Evolutionary conservation across 352 stramenopile species (phyloP).

Genomic region (Phytopythium mirpurense): DNA sequence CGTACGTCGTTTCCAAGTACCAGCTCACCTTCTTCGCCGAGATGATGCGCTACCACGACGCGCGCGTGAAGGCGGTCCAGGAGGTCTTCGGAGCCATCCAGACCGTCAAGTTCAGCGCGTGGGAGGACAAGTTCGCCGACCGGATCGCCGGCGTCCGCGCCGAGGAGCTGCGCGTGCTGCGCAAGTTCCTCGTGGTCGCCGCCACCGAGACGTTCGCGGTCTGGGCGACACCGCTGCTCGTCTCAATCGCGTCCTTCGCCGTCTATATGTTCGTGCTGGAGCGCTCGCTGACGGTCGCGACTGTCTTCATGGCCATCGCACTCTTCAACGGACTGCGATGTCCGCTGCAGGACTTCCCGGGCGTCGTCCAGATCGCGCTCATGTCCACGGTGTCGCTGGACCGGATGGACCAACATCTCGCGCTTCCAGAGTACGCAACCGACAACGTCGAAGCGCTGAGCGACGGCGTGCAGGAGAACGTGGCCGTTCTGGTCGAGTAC

Average conservation of each 20-base stretch:
- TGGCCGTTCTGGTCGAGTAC: conserved; percentile 15
- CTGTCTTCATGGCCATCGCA: conserved; percentile 29
- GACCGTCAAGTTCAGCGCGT: conserved; percentile 95
- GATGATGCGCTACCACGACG: conserved; percentile 85
- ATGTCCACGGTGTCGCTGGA: conserved; percentile 18
- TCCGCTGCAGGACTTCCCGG: conserved; percentile 14
- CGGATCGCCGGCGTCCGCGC: conserved; percentile 61
- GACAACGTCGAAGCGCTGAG: conserved; percentile 8
- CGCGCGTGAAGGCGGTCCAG: conserved; percentile 86
- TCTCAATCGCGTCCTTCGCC: conserved; percentile 46
- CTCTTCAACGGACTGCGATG: conserved; percentile 14
- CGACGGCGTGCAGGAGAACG: conserved; percentile 7
- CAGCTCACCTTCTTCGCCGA: conserved; percentile 53
- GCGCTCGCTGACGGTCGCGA: conserved; percentile 41
- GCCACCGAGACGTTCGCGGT: conserved; percentile 40
- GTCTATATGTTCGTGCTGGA: conserved; percentile 21
- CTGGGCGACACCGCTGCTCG: conserved; percentile 36
- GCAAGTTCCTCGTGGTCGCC: conserved; percentile 44
- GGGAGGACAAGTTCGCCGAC: conserved; percentile 80
- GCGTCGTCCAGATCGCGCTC: conserved; percentile 13
- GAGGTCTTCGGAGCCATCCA: conserved; percentile 92
- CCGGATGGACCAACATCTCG: conserved; percentile 19
- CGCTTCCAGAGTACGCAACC: conserved; percentile 10
- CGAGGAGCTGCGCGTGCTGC: conserved; percentile 85
- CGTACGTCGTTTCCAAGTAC: conserved; percentile 46